These are phyloP conservation scores for Pisolithus thermaeus DNA, from an alignment of 1,284 basidiomycete genomes.

Conservation along the genomic window DNA sequence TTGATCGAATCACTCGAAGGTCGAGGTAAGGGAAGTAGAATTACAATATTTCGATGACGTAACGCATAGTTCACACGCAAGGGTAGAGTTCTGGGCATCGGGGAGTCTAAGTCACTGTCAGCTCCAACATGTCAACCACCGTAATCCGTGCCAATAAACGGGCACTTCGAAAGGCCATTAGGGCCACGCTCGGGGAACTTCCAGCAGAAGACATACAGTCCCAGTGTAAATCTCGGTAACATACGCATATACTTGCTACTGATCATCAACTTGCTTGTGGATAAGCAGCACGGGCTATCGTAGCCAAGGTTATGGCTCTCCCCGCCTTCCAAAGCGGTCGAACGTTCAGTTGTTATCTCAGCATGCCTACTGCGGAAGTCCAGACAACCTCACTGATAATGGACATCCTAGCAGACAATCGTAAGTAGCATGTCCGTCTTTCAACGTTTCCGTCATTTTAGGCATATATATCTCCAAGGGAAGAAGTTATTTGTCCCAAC, in stretches of 20 bases:
- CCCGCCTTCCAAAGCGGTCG: slow-evolving; percentile 45
- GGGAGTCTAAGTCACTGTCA: neutral
- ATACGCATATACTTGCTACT: neutral
- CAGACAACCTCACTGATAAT: slow-evolving; percentile 45
- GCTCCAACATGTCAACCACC: slow-evolving; percentile 25
- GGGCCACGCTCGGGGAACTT: slow-evolving; percentile 38
- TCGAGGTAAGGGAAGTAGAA: too few species aligned
- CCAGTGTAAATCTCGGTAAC: slow-evolving; percentile 45
- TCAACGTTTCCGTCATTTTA: neutral
- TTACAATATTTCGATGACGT: too few species aligned
- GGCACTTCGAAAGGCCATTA: slow-evolving; percentile 45
- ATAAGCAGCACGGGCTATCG: slow-evolving; percentile 48
- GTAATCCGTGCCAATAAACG: slow-evolving; percentile 41
- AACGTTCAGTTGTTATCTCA: slow-evolving; percentile 67
- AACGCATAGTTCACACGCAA: too few species aligned
- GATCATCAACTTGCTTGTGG: slow-evolving; percentile 6
- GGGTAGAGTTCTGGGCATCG: too few species aligned
- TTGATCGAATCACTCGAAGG: too few species aligned
- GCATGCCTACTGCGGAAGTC: slow-evolving; percentile 68
- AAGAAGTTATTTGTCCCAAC: slow-evolving; percentile 70
- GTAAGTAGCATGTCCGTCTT: slow-evolving; percentile 13
- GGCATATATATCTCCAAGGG: slow-evolving; percentile 32
- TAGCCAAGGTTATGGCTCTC: slow-evolving; percentile 41
- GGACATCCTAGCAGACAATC: slow-evolving; percentile 18
- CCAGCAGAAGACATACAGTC: slow-evolving; percentile 41